Evolutionary conservation across 2,329 filamentous ascomycete genomes (phyloP).

Genomic region (Pseudogymnoascus sp.): DNA sequence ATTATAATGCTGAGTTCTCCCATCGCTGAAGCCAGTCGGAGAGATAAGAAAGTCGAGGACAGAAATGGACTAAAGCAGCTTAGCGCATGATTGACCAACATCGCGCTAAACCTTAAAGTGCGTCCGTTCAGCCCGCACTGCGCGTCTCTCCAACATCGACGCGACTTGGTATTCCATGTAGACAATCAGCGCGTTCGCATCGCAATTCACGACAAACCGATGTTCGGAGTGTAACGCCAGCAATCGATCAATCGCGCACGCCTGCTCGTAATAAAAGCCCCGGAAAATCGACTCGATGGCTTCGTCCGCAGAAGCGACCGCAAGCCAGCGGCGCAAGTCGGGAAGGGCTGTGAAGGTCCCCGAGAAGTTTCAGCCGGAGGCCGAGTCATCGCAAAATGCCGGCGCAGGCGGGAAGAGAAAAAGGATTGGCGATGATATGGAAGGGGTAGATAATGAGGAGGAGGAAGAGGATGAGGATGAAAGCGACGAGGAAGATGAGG

Average conservation of each 20-base stretch:
- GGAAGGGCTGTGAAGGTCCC: slow-evolving; percentile 58
- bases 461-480: slow-evolving; percentile 36
- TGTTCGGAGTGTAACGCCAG: slow-evolving; percentile 1
- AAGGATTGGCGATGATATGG: slow-evolving; percentile 40
- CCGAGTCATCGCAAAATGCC: slow-evolving; percentile 29
- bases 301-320: slow-evolving; percentile 43
- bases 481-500: slow-evolving; percentile 33
- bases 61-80: not conserved
- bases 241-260: not conserved
- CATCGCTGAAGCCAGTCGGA: not conserved
- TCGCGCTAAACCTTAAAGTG: slow-evolving; percentile 4
- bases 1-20: not conserved
- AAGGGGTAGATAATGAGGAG: slow-evolving; percentile 40
- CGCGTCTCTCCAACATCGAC: slow-evolving; percentile 4
- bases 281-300: slow-evolving; percentile 42
- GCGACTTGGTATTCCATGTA: not conserved
- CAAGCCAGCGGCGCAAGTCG: slow-evolving; percentile 53
- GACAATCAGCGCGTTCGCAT: not conserved
- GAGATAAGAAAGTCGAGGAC: not conserved
- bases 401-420: slow-evolving; percentile 49
- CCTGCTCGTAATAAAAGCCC: not conserved
- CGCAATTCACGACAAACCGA: not conserved
- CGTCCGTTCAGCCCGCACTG: not conserved
- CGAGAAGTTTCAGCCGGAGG: slow-evolving; percentile 51
- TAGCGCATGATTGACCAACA: not conserved